These are phyloP conservation scores for Castanea mollissima DNA, from an alignment of 306 rosid genomes.

Conservation along the genomic window DNA sequence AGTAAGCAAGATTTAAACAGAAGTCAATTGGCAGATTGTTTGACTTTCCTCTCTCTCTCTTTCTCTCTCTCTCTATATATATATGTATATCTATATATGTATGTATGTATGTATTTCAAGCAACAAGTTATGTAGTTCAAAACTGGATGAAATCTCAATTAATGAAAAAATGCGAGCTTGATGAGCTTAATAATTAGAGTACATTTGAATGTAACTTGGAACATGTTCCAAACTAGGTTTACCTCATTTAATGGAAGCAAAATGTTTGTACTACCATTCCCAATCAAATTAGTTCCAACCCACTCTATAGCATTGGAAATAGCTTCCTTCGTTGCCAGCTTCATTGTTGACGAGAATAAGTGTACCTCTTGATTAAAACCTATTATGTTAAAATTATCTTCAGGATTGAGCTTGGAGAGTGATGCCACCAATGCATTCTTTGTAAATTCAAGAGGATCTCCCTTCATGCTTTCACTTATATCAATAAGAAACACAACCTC, in stretches of 20 bases:
- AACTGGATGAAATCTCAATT: background rate
- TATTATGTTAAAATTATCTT: slow-evolving; percentile 79
- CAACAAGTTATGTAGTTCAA: background rate
- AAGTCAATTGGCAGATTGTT: background rate
- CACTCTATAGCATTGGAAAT: slow-evolving; percentile 62
- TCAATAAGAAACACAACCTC: slow-evolving; percentile 80
- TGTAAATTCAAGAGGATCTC: slow-evolving; percentile 65
- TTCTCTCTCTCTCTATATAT: background rate
- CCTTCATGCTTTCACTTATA: slow-evolving; percentile 85
- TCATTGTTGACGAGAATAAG: slow-evolving; percentile 70
- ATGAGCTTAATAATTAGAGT: slow-evolving; percentile 18
- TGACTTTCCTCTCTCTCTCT: background rate
- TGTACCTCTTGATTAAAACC: slow-evolving; percentile 57
- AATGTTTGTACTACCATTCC: slow-evolving; percentile 78
- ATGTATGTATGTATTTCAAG: background rate
- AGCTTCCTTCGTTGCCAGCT: slow-evolving; percentile 55
- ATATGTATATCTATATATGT: too few species aligned
- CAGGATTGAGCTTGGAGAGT: slow-evolving; percentile 54
- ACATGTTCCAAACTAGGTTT: slow-evolving; percentile 10
- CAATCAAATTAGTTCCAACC: slow-evolving; percentile 46
- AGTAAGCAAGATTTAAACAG: background rate
- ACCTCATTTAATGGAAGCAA: slow-evolving; percentile 80
- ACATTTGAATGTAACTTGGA: slow-evolving; percentile 8
- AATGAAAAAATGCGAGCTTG: background rate
- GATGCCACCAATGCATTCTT: slow-evolving; percentile 69